Percentiles rank a stretch among this genome's conserved stretches.
Evolutionary conservation across 2,329 filamentous ascomycete species (phyloP).

Genomic region (Xylariales sp.): DNA sequence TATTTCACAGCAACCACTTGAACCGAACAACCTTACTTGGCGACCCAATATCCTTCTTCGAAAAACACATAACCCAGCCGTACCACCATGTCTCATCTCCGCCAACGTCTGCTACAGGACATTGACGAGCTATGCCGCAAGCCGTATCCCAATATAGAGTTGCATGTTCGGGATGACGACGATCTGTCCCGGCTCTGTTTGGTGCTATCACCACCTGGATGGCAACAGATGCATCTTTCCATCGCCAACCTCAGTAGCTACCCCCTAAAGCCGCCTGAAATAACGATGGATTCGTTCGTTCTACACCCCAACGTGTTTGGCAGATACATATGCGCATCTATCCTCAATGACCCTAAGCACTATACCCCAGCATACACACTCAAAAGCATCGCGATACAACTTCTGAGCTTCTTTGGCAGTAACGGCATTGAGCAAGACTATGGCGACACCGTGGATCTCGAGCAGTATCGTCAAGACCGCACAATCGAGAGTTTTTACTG

Average conservation of each 20-base stretch:
- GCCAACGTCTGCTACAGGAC: conserved; percentile 34
- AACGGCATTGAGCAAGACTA: conserved; percentile 37
- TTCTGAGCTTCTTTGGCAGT: conserved; percentile 48
- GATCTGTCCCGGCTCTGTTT: conserved; percentile 35
- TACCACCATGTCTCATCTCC: too few species aligned
- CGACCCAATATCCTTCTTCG: too few species aligned
- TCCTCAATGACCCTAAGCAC: conserved; percentile 35
- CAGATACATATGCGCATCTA: conserved; percentile 41
- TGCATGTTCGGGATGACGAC: conserved; percentile 31
- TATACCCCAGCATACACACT: conserved; percentile 48
- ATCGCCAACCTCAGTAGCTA: conserved; percentile 31
- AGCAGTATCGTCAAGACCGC: conserved; percentile 14
- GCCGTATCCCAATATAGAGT: conserved; percentile 42
- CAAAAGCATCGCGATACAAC: conserved; percentile 43
- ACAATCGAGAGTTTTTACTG: conserved; percentile 18
- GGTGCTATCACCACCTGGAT: conserved; percentile 35
- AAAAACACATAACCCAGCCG: too few species aligned
- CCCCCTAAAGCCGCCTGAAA: conserved; percentile 32
- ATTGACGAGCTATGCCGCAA: conserved; percentile 39
- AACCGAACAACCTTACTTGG: too few species aligned
- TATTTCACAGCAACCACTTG: too few species aligned
- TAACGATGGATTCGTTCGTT: conserved; percentile 36
- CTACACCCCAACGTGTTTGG: conserved; percentile 42
- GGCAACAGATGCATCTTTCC: conserved; percentile 37
- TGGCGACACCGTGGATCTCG: conserved; percentile 19